Base-by-base conservation (phyloP, 371 early-diverging fungal species). In the Syncephalastrum monosporum region DNA sequence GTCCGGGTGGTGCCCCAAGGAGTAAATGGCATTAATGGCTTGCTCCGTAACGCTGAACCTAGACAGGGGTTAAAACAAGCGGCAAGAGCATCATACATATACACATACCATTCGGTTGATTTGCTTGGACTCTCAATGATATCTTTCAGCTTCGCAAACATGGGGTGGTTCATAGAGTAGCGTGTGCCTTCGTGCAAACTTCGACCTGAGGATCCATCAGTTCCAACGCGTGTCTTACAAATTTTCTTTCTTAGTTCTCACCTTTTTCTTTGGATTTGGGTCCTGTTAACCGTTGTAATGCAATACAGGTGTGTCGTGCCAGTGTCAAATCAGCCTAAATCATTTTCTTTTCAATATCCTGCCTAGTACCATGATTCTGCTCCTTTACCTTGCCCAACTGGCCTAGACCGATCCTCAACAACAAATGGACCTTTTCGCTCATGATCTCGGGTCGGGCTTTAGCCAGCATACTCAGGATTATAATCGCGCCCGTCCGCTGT, bases 41-140 rank as follows among this genome's bases (percentile, higher is more conserved):
- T 96, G 94, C 65, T 97, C 95, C 1, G 94, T 90, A 19, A 96
- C 81, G 17, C 87, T 81, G 72, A 95, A 95, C 95, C 89, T 87
- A 61, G 48, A 47, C 50, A 47, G 23, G 15, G 2, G 63, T 54
- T n/a, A 60, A 60, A 24, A 4, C 29, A 7, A 7, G 42, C 12
- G 24, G 15, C 14, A 43, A 55, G 17, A 29, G 7, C 29, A 15
- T 8, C 6, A 29, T 12, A 61, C 5, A 7, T 23, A 46, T 61
- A 15, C 33, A 41, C 61, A 50, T 77, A 85, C 90, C 93, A 94
- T 57, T 86, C 83, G 21, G 79, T 75, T 17, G 83, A 82, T 12
- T 70, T 68, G 3, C 78, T 81, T 0, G 82, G 79, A 27, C 68
- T 66, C 55, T 90, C 86, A 38, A 93, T 72, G 13, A 94, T 70